phyloP scores from a whole-genome alignment of 2,329 filamentous ascomycete genomes.

The Stagonosporopsis tanaceti region DNA sequence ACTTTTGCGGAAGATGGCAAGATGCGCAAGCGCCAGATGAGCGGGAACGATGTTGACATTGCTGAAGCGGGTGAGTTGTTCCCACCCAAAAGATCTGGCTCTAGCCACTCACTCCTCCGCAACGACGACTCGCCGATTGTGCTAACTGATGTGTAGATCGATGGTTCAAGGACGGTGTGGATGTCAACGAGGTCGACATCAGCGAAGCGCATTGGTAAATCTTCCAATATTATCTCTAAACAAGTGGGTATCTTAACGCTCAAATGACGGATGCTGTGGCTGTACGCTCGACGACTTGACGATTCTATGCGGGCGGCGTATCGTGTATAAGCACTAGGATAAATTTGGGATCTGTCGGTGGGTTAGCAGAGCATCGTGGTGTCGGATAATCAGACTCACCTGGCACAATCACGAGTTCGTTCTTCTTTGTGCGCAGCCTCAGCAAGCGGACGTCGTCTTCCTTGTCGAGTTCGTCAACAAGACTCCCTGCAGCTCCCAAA shows the following conservation, averaged over 20 bases:
- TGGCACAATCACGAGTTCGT: slow-evolving; percentile 83
- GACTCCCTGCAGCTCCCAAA: slow-evolving; percentile 70
- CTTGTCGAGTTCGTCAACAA: slow-evolving; percentile 76
- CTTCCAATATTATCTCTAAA: slow-evolving; percentile 2
- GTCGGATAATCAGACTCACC: slow-evolving; percentile 45
- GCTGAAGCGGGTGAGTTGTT: slow-evolving; percentile 1
- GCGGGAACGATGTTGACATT: slow-evolving; percentile 53
- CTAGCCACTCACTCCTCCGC: neutral
- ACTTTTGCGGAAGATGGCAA: slow-evolving; percentile 74
- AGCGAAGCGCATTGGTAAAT: slow-evolving; percentile 70
- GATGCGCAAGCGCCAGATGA: slow-evolving; percentile 80
- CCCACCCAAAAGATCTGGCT: neutral
- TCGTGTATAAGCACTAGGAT: slow-evolving; percentile 82
- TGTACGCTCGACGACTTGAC: neutral
- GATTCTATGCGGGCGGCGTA: slow-evolving; percentile 70
- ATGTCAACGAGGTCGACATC: slow-evolving; percentile 73
- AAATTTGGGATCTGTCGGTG: slow-evolving; percentile 70
- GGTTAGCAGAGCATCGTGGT: slow-evolving; percentile 22
- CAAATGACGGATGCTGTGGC: slow-evolving; percentile 10
- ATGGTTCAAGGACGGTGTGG: slow-evolving; percentile 74
- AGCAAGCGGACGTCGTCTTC: slow-evolving; percentile 82
- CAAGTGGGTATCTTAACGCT: slow-evolving; percentile 36
- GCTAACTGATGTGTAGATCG: slow-evolving; percentile 55
- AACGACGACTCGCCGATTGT: neutral
- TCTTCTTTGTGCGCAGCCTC: slow-evolving; percentile 80